Evolutionary conservation across 352 stramenopile species (phyloP).

Genomic region (Globisporangium viniferum): DNA sequence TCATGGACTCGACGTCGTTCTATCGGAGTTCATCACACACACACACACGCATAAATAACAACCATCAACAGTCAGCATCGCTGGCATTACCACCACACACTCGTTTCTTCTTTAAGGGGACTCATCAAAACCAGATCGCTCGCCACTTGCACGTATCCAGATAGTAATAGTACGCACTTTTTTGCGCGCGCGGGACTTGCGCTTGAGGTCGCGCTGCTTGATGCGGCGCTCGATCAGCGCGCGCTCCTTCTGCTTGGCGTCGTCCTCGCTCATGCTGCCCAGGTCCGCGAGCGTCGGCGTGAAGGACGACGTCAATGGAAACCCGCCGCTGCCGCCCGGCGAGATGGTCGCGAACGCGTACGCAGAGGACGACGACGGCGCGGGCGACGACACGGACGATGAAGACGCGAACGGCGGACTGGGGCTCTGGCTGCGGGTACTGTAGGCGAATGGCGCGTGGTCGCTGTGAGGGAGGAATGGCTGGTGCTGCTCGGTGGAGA

Average conservation of each 20-base stretch:
- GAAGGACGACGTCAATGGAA: not conserved
- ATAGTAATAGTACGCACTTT: constrained; percentile 6
- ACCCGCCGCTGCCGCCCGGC: not conserved
- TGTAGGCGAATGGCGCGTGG: not conserved
- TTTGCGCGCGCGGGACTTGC: constrained; percentile 18
- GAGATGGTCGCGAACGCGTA: constrained; percentile 18
- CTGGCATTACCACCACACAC: not conserved
- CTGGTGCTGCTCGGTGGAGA: not conserved
- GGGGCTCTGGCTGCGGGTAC: not conserved
- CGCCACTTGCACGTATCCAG: not conserved
- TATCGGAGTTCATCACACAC: constrained; percentile 6
- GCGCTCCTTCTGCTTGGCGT: not conserved
- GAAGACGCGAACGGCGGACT: not conserved
- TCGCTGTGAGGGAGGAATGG: not conserved
- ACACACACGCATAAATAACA: not conserved
- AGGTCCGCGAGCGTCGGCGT: not conserved
- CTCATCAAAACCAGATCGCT: not conserved
- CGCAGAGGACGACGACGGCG: not conserved
- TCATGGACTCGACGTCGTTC: constrained; percentile 44
- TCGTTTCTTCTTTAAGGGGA: not conserved
- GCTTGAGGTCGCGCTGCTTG: constrained; percentile 22
- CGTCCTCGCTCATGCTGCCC: not conserved
- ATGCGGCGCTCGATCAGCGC: constrained; percentile 16
- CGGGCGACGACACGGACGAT: not conserved
- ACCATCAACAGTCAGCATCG: not conserved